Base-by-base conservation (phyloP, 257 asterid species). In the Prunella vulgaris region DNA sequence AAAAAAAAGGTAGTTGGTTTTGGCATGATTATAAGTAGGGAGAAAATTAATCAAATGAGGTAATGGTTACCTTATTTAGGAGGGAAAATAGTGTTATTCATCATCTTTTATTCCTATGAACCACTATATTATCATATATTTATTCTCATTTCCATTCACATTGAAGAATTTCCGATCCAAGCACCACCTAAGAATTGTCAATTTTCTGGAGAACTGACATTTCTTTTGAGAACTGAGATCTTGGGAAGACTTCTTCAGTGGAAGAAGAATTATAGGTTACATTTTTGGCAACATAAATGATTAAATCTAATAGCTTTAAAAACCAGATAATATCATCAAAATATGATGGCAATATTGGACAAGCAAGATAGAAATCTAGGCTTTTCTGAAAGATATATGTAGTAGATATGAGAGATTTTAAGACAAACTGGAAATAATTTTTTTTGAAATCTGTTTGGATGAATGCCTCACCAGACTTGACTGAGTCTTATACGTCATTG, bases 401-500 rank as follows among this genome's bases (percentile, higher is more conserved):
- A 49, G 18, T 21, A 51, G 71, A 62, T 15, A 18, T 32, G 60
- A 40, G 48, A 40, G 37, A 60, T 72, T 46, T n/a, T 21, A 27
- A 22, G 68, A 32, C 60, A 21, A 54, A 25, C 32, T 66, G 44
- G 68, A 59, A 78, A 37, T 5, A 42, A 53, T 15, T 20, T 28
- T 22, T 53, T 54, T 30, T 71, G 37, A 33, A 21, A 53, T 59
- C 42, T 4, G 18, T 49, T 64, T 49, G 24, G 40, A 32, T 60
- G 63, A 74, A 24, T 70, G 56, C 64, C 51, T 24, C 22, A 56
- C 33, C 48, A 66, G 63, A 51, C 69, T 46, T 54, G 60, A 46
- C 14, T 66, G 35, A 14, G 18, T 68, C 71, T 66, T 44, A 22
- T n/a, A n/a, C n/a, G n/a, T n/a, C n/a, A n/a, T n/a, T n/a, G n/a